Conservation (phyloP, 23 red algal genomes). For the Agarophyton chilense region DNA sequence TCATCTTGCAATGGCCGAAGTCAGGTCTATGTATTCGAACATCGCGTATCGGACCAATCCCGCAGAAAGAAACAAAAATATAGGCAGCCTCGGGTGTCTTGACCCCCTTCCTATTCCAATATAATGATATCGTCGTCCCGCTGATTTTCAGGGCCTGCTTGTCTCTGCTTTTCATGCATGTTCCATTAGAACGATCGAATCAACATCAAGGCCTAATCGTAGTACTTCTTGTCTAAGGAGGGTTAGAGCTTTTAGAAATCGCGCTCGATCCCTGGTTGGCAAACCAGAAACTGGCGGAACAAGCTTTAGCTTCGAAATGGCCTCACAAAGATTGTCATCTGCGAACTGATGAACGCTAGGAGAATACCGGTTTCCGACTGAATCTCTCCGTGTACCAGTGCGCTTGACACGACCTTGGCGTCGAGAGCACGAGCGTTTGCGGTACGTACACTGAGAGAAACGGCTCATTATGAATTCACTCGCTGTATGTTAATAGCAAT, state of each 20-base stretch:
- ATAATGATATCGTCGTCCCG: too few species aligned
- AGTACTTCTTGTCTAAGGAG: background rate
- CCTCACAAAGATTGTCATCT: background rate
- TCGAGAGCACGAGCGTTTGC: slow-evolving; percentile 16
- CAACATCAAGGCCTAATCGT: slow-evolving; percentile 14
- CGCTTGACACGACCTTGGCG: background rate
- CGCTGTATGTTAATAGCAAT: background rate
- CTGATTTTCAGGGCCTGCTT: too few species aligned
- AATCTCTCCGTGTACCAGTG: background rate
- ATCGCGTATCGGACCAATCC: too few species aligned
- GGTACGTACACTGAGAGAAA: slow-evolving; percentile 12
- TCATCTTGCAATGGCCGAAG: too few species aligned
- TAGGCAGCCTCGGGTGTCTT: too few species aligned
- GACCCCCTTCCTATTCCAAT: too few species aligned
- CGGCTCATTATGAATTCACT: background rate
- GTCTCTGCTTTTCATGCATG: background rate
- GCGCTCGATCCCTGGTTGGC: background rate
- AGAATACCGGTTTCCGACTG: background rate
- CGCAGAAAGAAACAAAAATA: too few species aligned
- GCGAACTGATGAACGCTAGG: background rate
- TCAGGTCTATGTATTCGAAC: too few species aligned
- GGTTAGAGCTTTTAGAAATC: background rate
- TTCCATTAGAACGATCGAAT: background rate
- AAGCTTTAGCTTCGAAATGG: slow-evolving; percentile 8
- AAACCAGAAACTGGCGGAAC: background rate